A percentile compares a stretch with the other conserved stretches of the same genome.
Conservation (phyloP, 2,329 filamentous ascomycete genomes). For the Hypoxylon sp. region DNA sequence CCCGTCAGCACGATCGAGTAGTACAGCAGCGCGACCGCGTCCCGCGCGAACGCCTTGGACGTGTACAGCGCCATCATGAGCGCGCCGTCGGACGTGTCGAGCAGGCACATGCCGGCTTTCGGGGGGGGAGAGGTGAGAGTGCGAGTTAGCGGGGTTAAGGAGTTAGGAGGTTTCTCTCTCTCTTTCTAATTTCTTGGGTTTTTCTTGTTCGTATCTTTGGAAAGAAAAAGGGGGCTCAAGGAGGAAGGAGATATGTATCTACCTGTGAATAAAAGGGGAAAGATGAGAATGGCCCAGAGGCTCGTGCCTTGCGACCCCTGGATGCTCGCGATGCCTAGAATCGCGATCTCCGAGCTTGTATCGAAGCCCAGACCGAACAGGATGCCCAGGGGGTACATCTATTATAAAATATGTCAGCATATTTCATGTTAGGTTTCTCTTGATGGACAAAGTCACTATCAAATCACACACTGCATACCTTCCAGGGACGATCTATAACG, state of each 20-base stretch:
- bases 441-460: too few species aligned
- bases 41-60: conserved; percentile 76
- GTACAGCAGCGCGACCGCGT: conserved; percentile 89
- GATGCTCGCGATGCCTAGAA: conserved; percentile 88
- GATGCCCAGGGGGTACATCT: conserved; percentile 63
- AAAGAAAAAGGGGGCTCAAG: conserved; percentile 1
- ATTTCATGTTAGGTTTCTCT: too few species aligned
- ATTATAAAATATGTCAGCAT: background rate
- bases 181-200: too few species aligned
- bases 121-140: too few species aligned
- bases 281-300: conserved; percentile 93
- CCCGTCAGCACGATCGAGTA: conserved; percentile 89
- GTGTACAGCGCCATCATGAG: conserved; percentile 96
- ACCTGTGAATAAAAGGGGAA: conserved; percentile 88
- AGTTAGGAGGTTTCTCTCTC: too few species aligned
- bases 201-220: background rate
- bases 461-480: conserved; percentile 53
- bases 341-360: conserved; percentile 90
- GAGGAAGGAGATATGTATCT: conserved; percentile 14
- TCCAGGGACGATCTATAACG: conserved; percentile 81
- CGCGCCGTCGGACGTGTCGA: conserved; percentile 92
- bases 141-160: too few species aligned
- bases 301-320: conserved; percentile 86
- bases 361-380: conserved; percentile 94
- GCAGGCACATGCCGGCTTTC: conserved; percentile 93